Evolutionary conservation across 1,284 basidiomycete species (phyloP).

Genomic region (Malassezia sp.): DNA sequence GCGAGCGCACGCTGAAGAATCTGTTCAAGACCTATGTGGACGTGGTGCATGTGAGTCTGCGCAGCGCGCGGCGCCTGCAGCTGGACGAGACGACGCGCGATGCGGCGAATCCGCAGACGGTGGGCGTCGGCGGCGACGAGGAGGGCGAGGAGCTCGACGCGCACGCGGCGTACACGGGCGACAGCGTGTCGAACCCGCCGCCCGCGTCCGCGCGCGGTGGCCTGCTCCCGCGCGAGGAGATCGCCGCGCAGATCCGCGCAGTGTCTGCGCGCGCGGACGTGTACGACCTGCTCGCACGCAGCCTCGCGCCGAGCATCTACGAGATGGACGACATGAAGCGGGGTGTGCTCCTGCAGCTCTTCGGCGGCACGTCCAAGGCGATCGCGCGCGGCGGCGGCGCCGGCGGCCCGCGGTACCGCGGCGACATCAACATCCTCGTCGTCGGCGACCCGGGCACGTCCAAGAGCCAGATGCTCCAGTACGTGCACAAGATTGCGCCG

Average conservation of each 20-base stretch:
- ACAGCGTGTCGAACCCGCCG: slow-evolving; percentile 12
- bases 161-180: slow-evolving; percentile 9
- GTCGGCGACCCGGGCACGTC: slow-evolving; percentile 97
- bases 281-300: slow-evolving; percentile 73
- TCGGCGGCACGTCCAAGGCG: slow-evolving; percentile 94
- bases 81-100: slow-evolving; percentile 69
- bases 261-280: slow-evolving; percentile 68
- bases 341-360: slow-evolving; percentile 85
- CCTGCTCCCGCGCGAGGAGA: slow-evolving; percentile 43
- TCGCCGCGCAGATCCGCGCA: slow-evolving; percentile 57
- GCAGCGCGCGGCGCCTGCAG: slow-evolving; percentile 59
- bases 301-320: slow-evolving; percentile 88
- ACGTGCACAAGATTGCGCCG: slow-evolving; percentile 96
- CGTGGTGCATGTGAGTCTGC: slow-evolving; percentile 79
- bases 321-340: slow-evolving; percentile 99
- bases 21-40: slow-evolving; percentile 95
- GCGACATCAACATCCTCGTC: slow-evolving; percentile 92
- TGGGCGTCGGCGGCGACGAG: slow-evolving; percentile 74
- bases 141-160: slow-evolving; percentile 37
- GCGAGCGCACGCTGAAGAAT: slow-evolving; percentile 80
- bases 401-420: slow-evolving; percentile 86
- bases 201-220: slow-evolving; percentile 15
- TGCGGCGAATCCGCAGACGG: slow-evolving; percentile 52
- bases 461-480: slow-evolving; percentile 79
- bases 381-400: slow-evolving; percentile 83